A percentile compares a stretch with the other conserved stretches of the same genome.
Evolutionary conservation across 257 asterid species (phyloP).

Genomic region (Ophiorrhiza pumila): DNA sequence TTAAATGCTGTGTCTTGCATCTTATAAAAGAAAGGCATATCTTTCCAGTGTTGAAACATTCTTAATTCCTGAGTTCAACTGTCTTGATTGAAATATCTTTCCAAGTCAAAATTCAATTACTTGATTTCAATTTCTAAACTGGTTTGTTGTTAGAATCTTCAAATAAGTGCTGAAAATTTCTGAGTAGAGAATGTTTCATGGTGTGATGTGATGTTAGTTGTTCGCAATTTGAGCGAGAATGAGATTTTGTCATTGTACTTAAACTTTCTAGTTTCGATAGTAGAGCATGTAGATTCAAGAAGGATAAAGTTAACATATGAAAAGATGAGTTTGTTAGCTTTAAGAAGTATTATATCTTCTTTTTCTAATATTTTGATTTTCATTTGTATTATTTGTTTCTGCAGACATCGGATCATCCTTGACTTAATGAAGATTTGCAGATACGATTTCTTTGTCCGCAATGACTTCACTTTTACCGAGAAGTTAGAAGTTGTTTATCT

Average conservation of each 20-base stretch:
- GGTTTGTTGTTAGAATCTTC: neutral
- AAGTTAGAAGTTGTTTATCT: neutral
- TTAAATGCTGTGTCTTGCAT: neutral
- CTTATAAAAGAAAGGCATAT: neutral
- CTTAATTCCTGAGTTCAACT: neutral
- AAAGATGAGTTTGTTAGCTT: no score
- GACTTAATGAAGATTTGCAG: neutral
- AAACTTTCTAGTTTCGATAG: neutral
- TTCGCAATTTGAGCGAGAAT: neutral
- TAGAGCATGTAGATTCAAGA: neutral
- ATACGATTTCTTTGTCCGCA: neutral
- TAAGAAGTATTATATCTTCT: neutral
- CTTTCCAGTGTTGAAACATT: neutral
- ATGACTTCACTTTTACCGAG: neutral
- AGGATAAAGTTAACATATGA: no score
- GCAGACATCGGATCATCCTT: slow-evolving; percentile 20
- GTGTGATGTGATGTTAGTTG: neutral
- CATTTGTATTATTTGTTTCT: slow-evolving; percentile 7
- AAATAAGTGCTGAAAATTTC: neutral
- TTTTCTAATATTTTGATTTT: neutral
- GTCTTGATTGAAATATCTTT: neutral
- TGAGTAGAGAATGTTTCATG: neutral
- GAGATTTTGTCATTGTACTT: neutral
- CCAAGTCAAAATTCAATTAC: neutral
- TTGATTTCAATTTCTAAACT: neutral